These are phyloP conservation scores for Orbilia javanica DNA, from an alignment of 2,329 filamentous ascomycete species.

Conservation along the genomic window DNA sequence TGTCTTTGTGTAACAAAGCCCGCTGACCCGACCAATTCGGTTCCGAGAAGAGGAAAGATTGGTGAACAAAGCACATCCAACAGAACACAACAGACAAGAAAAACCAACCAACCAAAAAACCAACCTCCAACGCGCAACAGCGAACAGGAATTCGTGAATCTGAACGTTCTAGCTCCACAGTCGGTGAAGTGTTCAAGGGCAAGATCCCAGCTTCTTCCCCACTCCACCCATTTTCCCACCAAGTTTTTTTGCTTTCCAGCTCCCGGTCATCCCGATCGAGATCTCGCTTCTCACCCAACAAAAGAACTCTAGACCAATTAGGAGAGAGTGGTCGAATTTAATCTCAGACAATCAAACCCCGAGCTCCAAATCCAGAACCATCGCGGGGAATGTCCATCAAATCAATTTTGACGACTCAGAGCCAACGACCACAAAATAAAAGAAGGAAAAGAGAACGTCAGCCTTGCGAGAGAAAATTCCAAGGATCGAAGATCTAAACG, in stretches of 20 bases:
- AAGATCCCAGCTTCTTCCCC: constrained; percentile 14
- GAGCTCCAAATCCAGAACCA: not conserved
- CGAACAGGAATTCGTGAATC: constrained; percentile 1
- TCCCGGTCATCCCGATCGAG: constrained; percentile 19
- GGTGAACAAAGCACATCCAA: not conserved
- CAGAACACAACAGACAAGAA: constrained; percentile 3
- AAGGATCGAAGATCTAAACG: constrained; percentile 22
- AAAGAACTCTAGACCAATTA: constrained; percentile 24
- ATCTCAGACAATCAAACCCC: constrained; percentile 20
- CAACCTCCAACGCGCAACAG: constrained; percentile 6
- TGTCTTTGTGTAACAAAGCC: constrained; percentile 29
- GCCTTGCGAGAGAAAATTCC: constrained; percentile 9
- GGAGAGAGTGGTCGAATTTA: constrained; percentile 37
- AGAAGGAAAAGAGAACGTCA: constrained; percentile 9
- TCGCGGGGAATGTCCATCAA: constrained; percentile 22
- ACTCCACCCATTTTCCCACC: constrained; percentile 22
- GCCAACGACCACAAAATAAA: not conserved
- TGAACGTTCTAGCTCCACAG: constrained; percentile 2
- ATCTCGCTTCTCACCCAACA: constrained; percentile 23
- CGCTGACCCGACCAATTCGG: not conserved
- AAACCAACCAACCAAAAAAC: constrained; percentile 8
- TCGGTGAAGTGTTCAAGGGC: not conserved
- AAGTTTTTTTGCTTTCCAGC: constrained; percentile 9
- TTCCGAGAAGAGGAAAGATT: not conserved
- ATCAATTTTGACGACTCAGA: not conserved